phyloP scores from a whole-genome alignment of 805 yeast genomes.

The Yamadazyma sp. region DNA sequence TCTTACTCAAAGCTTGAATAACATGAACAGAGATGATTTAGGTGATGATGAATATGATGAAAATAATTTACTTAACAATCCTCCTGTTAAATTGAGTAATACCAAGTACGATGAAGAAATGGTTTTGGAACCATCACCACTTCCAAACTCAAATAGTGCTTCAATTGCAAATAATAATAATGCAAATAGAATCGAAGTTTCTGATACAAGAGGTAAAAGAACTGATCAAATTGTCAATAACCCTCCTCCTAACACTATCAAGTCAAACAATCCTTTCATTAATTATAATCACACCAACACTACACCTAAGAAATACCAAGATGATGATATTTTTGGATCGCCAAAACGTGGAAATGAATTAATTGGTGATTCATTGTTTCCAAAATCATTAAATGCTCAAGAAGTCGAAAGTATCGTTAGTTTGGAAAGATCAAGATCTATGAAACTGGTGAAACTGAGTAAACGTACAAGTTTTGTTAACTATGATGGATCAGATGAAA shows the following conservation, averaged over 20 bases:
- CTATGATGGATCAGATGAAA: conserved; percentile 40
- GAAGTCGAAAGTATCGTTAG: conserved; percentile 76
- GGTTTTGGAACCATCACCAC: conserved; percentile 19
- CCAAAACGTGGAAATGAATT: conserved; percentile 27
- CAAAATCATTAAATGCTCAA: conserved; percentile 59
- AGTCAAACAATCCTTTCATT: conserved; percentile 13
- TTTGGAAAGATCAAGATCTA: conserved; percentile 61
- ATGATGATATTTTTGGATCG: conserved; percentile 25
- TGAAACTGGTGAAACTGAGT: conserved; percentile 48
- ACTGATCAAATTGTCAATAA: background rate
- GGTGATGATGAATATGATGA: conserved; percentile 17
- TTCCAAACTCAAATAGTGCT: conserved; percentile 11
- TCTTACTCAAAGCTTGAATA: background rate
- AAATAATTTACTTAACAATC: conserved; percentile 20
- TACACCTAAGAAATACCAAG: background rate
- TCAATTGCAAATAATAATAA: no score
- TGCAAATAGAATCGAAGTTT: no score
- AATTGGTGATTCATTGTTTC: conserved; percentile 59
- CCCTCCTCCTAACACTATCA: background rate
- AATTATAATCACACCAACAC: conserved; percentile 5
- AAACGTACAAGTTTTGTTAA: conserved; percentile 38
- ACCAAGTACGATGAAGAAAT: conserved; percentile 28
- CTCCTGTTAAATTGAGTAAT: conserved; percentile 22
- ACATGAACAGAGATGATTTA: conserved; percentile 12
- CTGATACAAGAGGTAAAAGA: no score